Evolutionary conservation across 805 yeast species (phyloP).

Genomic region (Kockiozyma suomiensis): DNA sequence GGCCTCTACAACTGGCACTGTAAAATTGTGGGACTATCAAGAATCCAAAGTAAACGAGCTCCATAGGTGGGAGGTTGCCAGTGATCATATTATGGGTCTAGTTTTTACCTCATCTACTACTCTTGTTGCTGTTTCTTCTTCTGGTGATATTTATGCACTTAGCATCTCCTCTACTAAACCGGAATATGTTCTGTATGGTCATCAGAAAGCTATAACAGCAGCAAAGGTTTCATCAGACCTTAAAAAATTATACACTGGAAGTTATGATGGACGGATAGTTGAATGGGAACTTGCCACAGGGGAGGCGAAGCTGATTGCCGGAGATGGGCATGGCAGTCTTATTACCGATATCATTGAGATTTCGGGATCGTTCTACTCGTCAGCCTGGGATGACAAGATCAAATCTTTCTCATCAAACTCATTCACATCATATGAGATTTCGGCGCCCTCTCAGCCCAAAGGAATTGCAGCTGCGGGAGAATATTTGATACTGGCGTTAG

Average conservation of each 20-base stretch:
- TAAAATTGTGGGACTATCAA: conserved; percentile 65
- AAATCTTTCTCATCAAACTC: conserved; percentile 45
- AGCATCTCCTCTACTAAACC: conserved; percentile 42
- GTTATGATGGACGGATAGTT: conserved; percentile 76
- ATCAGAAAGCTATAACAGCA: conserved; percentile 79
- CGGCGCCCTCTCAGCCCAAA: conserved; percentile 55
- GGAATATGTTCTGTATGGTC: conserved; percentile 61
- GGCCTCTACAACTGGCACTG: conserved; percentile 77
- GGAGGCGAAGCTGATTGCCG: conserved; percentile 45
- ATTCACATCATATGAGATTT: conserved; percentile 40
- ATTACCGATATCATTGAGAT: conserved; percentile 56
- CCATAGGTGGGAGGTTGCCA: conserved; percentile 53
- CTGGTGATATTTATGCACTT: conserved; percentile 67
- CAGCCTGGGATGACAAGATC: conserved; percentile 89
- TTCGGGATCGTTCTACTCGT: conserved; percentile 49
- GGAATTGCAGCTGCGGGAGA: conserved; percentile 47
- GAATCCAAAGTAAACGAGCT: conserved; percentile 44
- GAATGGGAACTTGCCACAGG: conserved; percentile 55
- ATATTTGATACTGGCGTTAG: conserved; percentile 50
- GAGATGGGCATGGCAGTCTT: conserved; percentile 63
- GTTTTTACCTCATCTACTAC: conserved; percentile 55
- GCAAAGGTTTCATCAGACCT: conserved; percentile 39
- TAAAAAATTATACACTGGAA: conserved; percentile 55
- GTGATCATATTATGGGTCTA: conserved; percentile 79
- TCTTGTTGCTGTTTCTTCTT: conserved; percentile 66